Evolutionary conservation across 805 yeast genomes (phyloP), one percentile per base, ranked within the genome.

Genomic region (Metschnikowia corniflorae): DNA sequence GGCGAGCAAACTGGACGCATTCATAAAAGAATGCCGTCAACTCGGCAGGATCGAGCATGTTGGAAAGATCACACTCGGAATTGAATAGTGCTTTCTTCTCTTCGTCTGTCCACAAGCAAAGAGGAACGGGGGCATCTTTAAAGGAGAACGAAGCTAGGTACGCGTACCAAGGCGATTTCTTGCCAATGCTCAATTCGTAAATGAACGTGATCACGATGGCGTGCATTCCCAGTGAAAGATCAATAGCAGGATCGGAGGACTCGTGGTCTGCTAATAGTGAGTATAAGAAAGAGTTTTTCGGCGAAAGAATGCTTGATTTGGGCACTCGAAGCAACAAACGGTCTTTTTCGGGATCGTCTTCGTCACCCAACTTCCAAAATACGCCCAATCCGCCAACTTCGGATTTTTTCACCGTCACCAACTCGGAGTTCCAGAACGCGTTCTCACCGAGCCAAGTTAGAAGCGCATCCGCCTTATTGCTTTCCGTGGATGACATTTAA

Each of bases 111-210:
- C 95, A 86, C 22, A 81, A 63, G 39, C 81, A 68, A 2, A 89
- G 77, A 0, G 95, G 89, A 5, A 55, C 33, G 4, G 70, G 39
- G 7, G 64, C 58, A 3, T 60, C 52, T 3, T 55, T 49, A 7
- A 63, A 51, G 37, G 68, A 63, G 18, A 86, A 72, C 14, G 82
- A 68, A 18, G 65, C 58, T 29, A 89, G 63, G 55, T 82, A 91
- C 3, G 63, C 67, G 42, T 42, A 67, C 97, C 97, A 91, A 5
- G 95, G 96, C n/a, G 94, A 82, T 4, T 56, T 48, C n/a, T 67
- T 62, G 2, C 76, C 77, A 30, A 71, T 61, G 3, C 75, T 61
- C 37, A 68, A 58, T 54, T 91, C 97, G 52, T 85, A 87, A 18
- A 88, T 65, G 40, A 79, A 83, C 0, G 89, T 77, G 6, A 86